Base-by-base conservation (phyloP, 192 early-diverging fungal genomes). In the Backusella psychrophila region DNA sequence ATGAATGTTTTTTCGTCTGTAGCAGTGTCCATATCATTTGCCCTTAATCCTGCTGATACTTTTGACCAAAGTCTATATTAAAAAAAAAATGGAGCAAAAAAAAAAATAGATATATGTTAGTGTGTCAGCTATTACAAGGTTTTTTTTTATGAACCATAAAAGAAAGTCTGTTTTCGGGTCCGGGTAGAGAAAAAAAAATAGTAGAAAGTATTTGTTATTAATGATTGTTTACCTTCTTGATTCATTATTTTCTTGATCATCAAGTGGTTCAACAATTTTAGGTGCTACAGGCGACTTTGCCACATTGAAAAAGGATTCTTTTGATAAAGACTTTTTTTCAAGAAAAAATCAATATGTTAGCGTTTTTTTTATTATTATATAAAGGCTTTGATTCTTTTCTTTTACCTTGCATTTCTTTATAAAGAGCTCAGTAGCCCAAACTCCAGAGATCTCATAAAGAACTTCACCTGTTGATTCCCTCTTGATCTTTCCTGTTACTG, bases 391-490 rank as follows among this genome's bases (percentile, higher is more conserved):
- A 39, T 12, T 39, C 33, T 33, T 33, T 33, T 33, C 33, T 35
- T 14, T n/a, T 42, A 70, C 38, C 56, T 74, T 71, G 35, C n/a
- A 8, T 74, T 73, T 89, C 67, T 85, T 85, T 44, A 89, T 84
- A 36, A 87, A 87, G 36, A 95, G 90, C 34, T 86, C 82, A 21
- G 91, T 90, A 21, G 93, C 90, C 97, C 97, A 99, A 76, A 93
- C 92, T 34, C 97, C 97, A n/a, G 84, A 84, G 68, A 98, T 90
- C n/a, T 92, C 93, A 74, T 91, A 94, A 41, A 98, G 82, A 0
- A 78, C 81, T 77, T 97, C 91, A 8, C 87, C 88, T n/a, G 93
- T 91, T 5, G 91, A 90, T 42, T 89, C 89, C 69, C 86, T 86
- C 71, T 90, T 92, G 81, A 98, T 95, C 56, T 94, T 93, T 79